These are phyloP conservation scores for Hymenoscyphus scutula DNA, from an alignment of 2,329 filamentous ascomycete genomes.

Conservation along the genomic window DNA sequence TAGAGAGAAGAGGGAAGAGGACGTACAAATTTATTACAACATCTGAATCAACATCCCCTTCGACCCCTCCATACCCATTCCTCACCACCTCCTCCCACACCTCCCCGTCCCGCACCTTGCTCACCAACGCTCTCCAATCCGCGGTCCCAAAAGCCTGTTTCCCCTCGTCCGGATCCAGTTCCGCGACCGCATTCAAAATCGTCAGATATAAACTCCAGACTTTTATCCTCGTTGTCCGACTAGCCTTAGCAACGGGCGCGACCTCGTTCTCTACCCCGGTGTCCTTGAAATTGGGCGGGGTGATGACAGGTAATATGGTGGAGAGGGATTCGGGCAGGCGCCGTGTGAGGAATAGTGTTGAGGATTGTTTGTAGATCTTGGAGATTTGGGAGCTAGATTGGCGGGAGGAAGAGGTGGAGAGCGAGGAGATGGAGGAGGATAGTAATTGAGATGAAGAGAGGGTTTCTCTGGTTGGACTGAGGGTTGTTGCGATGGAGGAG, in stretches of 20 bases:
- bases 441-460: constrained; percentile 55
- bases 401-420: constrained; percentile 55
- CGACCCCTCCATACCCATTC: constrained; percentile 81
- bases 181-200: constrained; percentile 84
- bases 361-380: constrained; percentile 90
- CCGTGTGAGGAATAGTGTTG: constrained; percentile 90
- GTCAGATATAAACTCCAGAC: constrained; percentile 97
- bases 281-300: constrained; percentile 43
- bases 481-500: constrained; percentile 31
- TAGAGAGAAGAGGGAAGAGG: constrained; percentile 10
- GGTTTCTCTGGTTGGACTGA: constrained; percentile 39
- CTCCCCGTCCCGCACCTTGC: constrained; percentile 81
- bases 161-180: constrained; percentile 85
- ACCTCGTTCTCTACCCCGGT: constrained; percentile 42
- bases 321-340: constrained; percentile 86
- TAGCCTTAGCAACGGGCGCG: constrained; percentile 72
- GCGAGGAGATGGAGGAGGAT: constrained; percentile 67
- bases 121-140: constrained; percentile 78
- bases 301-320: constrained; percentile 79
- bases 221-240: constrained; percentile 82
- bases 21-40: constrained; percentile 84
- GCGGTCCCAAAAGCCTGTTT: constrained; percentile 82
- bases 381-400: constrained; percentile 72
- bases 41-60: constrained; percentile 90
- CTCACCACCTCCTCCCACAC: constrained; percentile 94